Conservation (phyloP, 768 basidiomycete species). For the Phaffia australis region DNA sequence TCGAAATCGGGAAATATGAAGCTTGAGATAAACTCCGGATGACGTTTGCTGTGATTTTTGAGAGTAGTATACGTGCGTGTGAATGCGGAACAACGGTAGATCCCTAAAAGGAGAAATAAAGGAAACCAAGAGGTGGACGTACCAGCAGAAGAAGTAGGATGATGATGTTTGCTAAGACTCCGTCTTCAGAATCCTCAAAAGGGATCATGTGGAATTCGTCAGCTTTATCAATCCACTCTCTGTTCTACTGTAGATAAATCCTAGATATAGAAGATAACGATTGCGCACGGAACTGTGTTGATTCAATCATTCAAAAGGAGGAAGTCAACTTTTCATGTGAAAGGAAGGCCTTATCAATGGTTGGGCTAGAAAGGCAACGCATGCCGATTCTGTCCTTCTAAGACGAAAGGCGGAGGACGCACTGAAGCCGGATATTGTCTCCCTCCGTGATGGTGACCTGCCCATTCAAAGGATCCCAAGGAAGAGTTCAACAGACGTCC, state of each 20-base stretch:
- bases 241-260: background rate
- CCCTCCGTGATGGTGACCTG: constrained; percentile 74
- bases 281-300: background rate
- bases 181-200: no score
- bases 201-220: constrained; percentile 40
- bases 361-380: constrained; percentile 45
- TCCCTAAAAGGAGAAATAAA: background rate
- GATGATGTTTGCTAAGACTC: background rate
- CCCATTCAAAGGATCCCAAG: background rate
- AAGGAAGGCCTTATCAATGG: constrained; percentile 50
- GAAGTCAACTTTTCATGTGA: constrained; percentile 35
- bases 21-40: constrained; percentile 79
- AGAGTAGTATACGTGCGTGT: background rate
- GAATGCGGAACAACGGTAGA: background rate
- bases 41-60: constrained; percentile 45
- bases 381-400: background rate
- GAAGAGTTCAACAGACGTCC: background rate
- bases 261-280: background rate
- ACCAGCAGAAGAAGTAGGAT: background rate
- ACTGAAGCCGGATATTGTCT: constrained; percentile 61
- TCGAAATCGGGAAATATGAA: constrained; percentile 55
- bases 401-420: background rate
- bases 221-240: constrained; percentile 4
- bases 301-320: background rate
- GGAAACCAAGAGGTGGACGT: background rate